Percentiles rank a stretch among this genome's conserved stretches.
These are phyloP conservation scores for Myxozyma neotropica DNA, from an alignment of 805 yeast species.

Conservation along the genomic window DNA sequence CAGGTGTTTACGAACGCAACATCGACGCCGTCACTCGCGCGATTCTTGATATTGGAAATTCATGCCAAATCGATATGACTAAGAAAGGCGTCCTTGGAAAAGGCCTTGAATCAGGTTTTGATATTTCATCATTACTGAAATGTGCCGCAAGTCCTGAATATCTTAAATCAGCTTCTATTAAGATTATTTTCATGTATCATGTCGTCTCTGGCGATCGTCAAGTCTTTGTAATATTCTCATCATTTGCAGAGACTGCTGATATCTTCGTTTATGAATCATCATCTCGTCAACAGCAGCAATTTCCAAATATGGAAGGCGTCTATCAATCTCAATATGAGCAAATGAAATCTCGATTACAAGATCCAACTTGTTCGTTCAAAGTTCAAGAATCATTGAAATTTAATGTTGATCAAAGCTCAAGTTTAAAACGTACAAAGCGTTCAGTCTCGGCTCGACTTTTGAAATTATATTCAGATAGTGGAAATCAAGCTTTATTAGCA, in stretches of 20 bases:
- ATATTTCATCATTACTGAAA: constrained; percentile 41
- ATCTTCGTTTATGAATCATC: constrained; percentile 71
- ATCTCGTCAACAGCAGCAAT: constrained; percentile 58
- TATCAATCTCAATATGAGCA: constrained; percentile 51
- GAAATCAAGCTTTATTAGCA: constrained; percentile 25
- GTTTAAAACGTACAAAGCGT: constrained; percentile 57
- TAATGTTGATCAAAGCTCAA: constrained; percentile 58
- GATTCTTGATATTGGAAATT: constrained; percentile 73
- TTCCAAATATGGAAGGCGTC: constrained; percentile 56
- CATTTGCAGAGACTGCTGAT: constrained; percentile 54
- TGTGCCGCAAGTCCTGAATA: constrained; percentile 52
- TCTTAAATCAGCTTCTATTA: constrained; percentile 45
- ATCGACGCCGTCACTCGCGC: constrained; percentile 71
- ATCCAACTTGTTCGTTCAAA: constrained; percentile 47
- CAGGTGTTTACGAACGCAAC: constrained; percentile 77
- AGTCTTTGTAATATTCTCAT: constrained; percentile 64
- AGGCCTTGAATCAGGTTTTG: constrained; percentile 85
- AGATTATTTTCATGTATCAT: constrained; percentile 65
- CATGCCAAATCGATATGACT: constrained; percentile 67
- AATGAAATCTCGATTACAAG: constrained; percentile 43
- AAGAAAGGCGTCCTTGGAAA: constrained; percentile 81
- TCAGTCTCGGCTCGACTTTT: constrained; percentile 44
- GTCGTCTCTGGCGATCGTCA: constrained; percentile 74
- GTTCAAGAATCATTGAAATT: constrained; percentile 58
- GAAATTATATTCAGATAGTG: constrained; percentile 12